These are phyloP conservation scores for baker's yeast (Saccharomyces cerevisiae) DNA, from an alignment of 805 yeast species.

Conservation along the genomic window DNA sequence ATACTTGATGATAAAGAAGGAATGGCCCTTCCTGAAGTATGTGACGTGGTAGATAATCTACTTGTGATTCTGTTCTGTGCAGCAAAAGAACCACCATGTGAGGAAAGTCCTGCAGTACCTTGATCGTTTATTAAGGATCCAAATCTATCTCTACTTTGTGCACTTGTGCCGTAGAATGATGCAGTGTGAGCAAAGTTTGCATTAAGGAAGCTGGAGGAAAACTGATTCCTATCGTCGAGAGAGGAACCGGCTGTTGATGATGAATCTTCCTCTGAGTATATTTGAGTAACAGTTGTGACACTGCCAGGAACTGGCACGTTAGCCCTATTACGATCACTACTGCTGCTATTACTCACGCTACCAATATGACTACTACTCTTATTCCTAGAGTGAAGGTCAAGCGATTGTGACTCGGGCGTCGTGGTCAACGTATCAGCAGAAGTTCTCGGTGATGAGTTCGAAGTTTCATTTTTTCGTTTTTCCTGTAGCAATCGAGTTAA, in stretches of 20 bases:
- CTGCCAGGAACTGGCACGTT: slow-evolving; percentile 17
- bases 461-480: slow-evolving; percentile 22
- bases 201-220: slow-evolving; percentile 27
- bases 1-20: slow-evolving; percentile 51
- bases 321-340: slow-evolving; percentile 8
- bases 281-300: slow-evolving; percentile 25
- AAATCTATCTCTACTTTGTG: slow-evolving; percentile 14
- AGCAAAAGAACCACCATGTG: slow-evolving; percentile 4
- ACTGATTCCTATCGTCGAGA: slow-evolving; percentile 5
- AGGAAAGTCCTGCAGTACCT: slow-evolving; percentile 3
- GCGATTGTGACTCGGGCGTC: neutral
- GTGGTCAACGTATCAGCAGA: neutral
- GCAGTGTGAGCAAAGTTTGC: slow-evolving; percentile 33
- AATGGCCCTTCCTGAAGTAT: slow-evolving; percentile 10
- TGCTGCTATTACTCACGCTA: slow-evolving; percentile 1
- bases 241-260: slow-evolving; percentile 9
- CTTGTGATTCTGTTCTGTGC: slow-evolving; percentile 7
- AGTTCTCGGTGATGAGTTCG: slow-evolving; percentile 4
- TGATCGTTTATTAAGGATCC: slow-evolving; percentile 20
- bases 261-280: slow-evolving; percentile 20
- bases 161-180: slow-evolving; percentile 18
- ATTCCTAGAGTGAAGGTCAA: neutral
- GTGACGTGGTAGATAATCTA: slow-evolving; percentile 10
- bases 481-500: slow-evolving; percentile 29
- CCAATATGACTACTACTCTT: neutral